phyloP scores from a whole-genome alignment of 2,329 filamentous ascomycete genomes.

The Phialophora chinensis region DNA sequence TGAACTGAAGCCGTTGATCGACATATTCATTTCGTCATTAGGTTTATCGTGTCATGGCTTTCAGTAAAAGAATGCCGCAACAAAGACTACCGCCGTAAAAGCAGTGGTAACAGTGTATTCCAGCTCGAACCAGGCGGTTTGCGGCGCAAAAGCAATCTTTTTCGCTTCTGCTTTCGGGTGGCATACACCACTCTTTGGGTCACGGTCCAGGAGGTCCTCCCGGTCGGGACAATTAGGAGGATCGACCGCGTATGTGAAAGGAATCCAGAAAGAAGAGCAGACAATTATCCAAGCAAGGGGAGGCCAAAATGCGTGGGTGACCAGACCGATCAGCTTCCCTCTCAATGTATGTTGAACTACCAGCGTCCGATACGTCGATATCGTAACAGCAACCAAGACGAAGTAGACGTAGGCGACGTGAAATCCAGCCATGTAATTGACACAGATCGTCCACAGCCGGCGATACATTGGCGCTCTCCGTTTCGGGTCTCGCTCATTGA shows the following conservation, averaged over 20 bases:
- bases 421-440: conserved; percentile 63
- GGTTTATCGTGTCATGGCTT: not conserved
- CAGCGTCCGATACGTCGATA: conserved; percentile 60
- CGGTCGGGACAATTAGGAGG: conserved; percentile 65
- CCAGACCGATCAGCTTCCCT: conserved; percentile 57
- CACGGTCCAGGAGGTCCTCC: conserved; percentile 62
- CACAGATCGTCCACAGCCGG: conserved; percentile 60
- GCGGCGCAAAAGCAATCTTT: conserved; percentile 61
- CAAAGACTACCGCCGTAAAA: conserved; percentile 48
- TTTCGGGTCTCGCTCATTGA: conserved; percentile 63
- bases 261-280: conserved; percentile 63
- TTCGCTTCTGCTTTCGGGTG: conserved; percentile 55
- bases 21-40: conserved; percentile 25
- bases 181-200: conserved; percentile 58
- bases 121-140: conserved; percentile 63
- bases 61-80: conserved; percentile 27
- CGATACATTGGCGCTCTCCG: conserved; percentile 53
- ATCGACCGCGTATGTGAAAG: conserved; percentile 65
- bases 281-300: conserved; percentile 64
- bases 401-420: conserved; percentile 63
- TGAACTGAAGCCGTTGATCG: conserved; percentile 17
- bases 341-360: conserved; percentile 47
- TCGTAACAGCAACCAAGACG: conserved; percentile 57
- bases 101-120: conserved; percentile 60
- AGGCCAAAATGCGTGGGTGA: conserved; percentile 60